Evolutionary conservation across 768 basidiomycete species (phyloP).

Genomic region (Pisolithus albus): DNA sequence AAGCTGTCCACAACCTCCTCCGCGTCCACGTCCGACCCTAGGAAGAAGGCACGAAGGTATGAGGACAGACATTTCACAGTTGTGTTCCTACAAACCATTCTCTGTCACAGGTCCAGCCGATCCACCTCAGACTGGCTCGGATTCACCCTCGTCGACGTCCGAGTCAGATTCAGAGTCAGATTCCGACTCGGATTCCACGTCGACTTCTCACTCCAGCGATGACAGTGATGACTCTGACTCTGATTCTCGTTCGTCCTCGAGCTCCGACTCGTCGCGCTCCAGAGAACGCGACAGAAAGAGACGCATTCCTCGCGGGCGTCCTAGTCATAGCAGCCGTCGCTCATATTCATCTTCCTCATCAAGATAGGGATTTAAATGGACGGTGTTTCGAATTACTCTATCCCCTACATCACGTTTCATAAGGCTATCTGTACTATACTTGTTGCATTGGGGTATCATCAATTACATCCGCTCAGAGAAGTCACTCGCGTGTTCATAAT

Average conservation of each 20-base stretch:
- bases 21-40: slow-evolving; percentile 20
- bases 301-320: slow-evolving; percentile 26
- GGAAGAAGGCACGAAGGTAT: slow-evolving; percentile 35
- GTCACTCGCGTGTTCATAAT: slow-evolving; percentile 83
- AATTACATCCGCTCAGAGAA: slow-evolving; percentile 25
- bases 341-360: slow-evolving; percentile 18
- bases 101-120: slow-evolving; percentile 25
- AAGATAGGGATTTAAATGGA: not conserved
- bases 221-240: slow-evolving; percentile 29
- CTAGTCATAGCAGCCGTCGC: slow-evolving; percentile 8
- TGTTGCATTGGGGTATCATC: slow-evolving; percentile 3
- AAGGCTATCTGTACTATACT: slow-evolving; percentile 11
- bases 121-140: slow-evolving; percentile 21
- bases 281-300: slow-evolving; percentile 37
- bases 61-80: slow-evolving; percentile 22
- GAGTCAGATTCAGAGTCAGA: slow-evolving; percentile 12
- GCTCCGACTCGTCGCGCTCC: slow-evolving; percentile 41
- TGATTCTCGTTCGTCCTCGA: slow-evolving; percentile 23
- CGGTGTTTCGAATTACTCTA: slow-evolving; percentile 9
- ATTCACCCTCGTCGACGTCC: slow-evolving; percentile 16
- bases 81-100: not conserved
- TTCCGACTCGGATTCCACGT: slow-evolving; percentile 30
- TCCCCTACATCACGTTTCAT: slow-evolving; percentile 2
- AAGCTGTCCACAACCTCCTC: slow-evolving; percentile 5
- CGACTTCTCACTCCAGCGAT: slow-evolving; percentile 35